Evolutionary conservation across 768 basidiomycete species (phyloP), one percentile per base, ranked within the genome.

Genomic region (Tephrocybe rancida): DNA sequence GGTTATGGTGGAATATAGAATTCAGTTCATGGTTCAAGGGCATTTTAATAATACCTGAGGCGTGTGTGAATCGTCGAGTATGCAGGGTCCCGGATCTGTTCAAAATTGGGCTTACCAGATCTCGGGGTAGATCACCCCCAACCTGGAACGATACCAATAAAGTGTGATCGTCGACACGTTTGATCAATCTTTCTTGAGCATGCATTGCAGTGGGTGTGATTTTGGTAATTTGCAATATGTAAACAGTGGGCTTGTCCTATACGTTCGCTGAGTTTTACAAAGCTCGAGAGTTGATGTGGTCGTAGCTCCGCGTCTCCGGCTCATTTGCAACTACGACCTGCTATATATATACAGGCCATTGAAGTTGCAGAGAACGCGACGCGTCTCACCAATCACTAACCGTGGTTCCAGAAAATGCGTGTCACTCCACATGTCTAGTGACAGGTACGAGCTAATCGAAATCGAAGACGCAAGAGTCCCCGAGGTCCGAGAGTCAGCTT

Each of bases 221-320:
- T 30, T 47, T 46, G 30, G 34, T 35, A 19, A 21, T 18, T n/a
- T n/a, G n/a, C n/a, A n/a, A n/a, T n/a, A n/a, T n/a, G n/a, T n/a
- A n/a, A n/a, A n/a, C n/a, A n/a, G n/a, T 34, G 32, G 34, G 38
- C 18, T n/a, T 1, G 11, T 39, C 35, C 16, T 16, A 37, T n/a
- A 11, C 13, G 16, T 25, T 41, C 48, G 48, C 48, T 49, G 48
- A 49, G 48, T 49, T 49, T 41, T 26, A 27, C 26, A 24, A 49
- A 38, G 30, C 7, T 16, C n/a, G 5, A 30, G 13, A 30, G 21
- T 3, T 37, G 34, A 22, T 22, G 35, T 6, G 29, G 21, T 10
- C 22, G n/a, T 24, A 21, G 6, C n/a, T n/a, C n/a, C n/a, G 22
- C 22, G 25, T 9, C 46, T 34, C 48, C 35, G 48, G 24, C 48